phyloP scores from a whole-genome alignment of 2,329 filamentous ascomycete genomes.

The Pseudocercospora musae region DNA sequence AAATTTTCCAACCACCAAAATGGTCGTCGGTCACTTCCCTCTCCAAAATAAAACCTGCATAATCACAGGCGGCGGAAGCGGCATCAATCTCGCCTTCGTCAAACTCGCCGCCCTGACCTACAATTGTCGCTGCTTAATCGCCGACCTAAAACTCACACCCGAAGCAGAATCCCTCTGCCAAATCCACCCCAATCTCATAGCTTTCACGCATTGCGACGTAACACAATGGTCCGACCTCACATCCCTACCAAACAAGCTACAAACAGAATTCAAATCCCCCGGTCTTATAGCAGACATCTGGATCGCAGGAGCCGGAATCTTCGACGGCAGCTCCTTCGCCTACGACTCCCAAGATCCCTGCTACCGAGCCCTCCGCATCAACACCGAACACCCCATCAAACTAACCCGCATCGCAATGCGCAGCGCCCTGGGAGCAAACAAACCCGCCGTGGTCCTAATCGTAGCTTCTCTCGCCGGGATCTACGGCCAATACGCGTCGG shows the following conservation, averaged over 20 bases:
- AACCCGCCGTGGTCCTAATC: conserved; percentile 38
- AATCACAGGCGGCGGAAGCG: conserved; percentile 28
- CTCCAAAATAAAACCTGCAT: conserved; percentile 25
- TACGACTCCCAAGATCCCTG: conserved; percentile 36
- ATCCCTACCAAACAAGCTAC: conserved; percentile 26
- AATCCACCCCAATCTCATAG: conserved; percentile 12
- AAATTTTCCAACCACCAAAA: too few species aligned
- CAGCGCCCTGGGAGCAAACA: conserved; percentile 31
- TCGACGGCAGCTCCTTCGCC: conserved; percentile 39
- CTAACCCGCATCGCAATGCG: conserved; percentile 40
- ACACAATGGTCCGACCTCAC: conserved; percentile 33
- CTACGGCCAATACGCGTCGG: conserved; percentile 28
- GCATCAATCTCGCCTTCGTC: conserved; percentile 29
- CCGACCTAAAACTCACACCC: conserved; percentile 34
- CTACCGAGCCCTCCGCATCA: conserved; percentile 36
- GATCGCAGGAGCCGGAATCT: conserved; percentile 39
- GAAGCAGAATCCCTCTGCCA: conserved; percentile 32
- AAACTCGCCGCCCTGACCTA: conserved; percentile 20
- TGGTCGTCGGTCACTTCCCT: conserved; percentile 27
- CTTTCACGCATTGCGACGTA: conserved; percentile 36
- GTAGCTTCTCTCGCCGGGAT: conserved; percentile 37
- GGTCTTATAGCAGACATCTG: conserved; percentile 40
- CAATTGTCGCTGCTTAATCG: conserved; percentile 34
- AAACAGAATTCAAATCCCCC: conserved; percentile 23
- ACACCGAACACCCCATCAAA: conserved; percentile 40